These are phyloP conservation scores for Lecanicillium sp. DNA, from an alignment of 2,329 filamentous ascomycete species.

Conservation along the genomic window DNA sequence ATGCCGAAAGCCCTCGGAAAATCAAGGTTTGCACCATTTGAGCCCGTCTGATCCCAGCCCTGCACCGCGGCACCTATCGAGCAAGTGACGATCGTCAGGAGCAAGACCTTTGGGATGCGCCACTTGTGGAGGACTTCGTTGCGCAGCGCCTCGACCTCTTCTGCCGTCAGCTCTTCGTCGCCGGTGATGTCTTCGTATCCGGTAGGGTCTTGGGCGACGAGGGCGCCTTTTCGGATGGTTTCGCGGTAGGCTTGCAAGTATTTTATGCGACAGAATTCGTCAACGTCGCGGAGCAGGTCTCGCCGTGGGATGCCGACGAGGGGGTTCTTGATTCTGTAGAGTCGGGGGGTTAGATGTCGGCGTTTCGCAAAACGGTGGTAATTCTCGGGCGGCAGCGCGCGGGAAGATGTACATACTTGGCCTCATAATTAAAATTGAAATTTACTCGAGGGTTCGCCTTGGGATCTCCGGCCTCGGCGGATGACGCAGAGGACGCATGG, in stretches of 20 bases:
- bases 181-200: slow-evolving; percentile 51
- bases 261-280: slow-evolving; percentile 53
- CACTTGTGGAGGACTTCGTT: slow-evolving; percentile 61
- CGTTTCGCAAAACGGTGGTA: not conserved
- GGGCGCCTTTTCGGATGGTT: slow-evolving; percentile 58
- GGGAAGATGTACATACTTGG: slow-evolving; percentile 26
- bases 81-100: slow-evolving; percentile 59
- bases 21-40: slow-evolving; percentile 54
- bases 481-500: slow-evolving; percentile 20
- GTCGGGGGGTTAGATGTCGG: slow-evolving; percentile 10
- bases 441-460: slow-evolving; percentile 27
- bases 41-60: slow-evolving; percentile 60
- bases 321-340: slow-evolving; percentile 32
- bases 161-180: slow-evolving; percentile 47
- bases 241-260: slow-evolving; percentile 48
- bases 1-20: slow-evolving; percentile 47
- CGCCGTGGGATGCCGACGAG: slow-evolving; percentile 43
- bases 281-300: slow-evolving; percentile 45
- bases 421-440: slow-evolving; percentile 37
- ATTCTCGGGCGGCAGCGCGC: not conserved
- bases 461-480: slow-evolving; percentile 27
- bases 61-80: slow-evolving; percentile 64
- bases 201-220: slow-evolving; percentile 63
- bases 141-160: slow-evolving; percentile 50
- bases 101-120: slow-evolving; percentile 53